Base-by-base conservation (phyloP, 495 filamentous ascomycete species). In the Podospora pseudopauciseta region DNA sequence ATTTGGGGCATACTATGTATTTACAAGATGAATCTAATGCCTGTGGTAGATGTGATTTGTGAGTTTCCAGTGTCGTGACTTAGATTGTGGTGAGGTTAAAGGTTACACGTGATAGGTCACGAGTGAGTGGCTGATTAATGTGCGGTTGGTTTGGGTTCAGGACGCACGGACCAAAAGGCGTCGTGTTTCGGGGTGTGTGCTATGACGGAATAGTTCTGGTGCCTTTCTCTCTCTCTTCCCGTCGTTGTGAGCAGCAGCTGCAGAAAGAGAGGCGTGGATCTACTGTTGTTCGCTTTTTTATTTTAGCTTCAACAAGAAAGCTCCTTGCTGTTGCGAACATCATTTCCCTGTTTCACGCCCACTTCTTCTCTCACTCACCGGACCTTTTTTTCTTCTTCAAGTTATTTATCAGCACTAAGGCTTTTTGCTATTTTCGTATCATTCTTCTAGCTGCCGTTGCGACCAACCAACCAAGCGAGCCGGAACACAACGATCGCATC, bases 151-250 rank as follows among this genome's bases (percentile, higher is more conserved):
- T 56, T 49, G 15, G 44, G 18, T 11, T 23, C 1, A 23, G 1
- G 49, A 30, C 16, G 58, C 65, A 67, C 65, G 30, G 59, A 20
- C 64, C 15, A 67, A 23, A 23, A 23, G 23, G 39, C 39, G 23
- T 63, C 65, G 61, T 27, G 30, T 63, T 34, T 16, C 20, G 23
- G 23, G 23, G 23, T 23, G 16, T 54, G n/a, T 4, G 64, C 13
- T 56, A 57, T 56, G 64, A 57, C 26, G 20, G 27, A 67, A 67
- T 60, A 30, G 44, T 54, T 63, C 39, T 49, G 39, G 39, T 49
- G 39, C 39, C 39, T 49, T 13, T 49, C 23, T 23, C 20, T 20
- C 20, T 23, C 23, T 23, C 1, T 23, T 23, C 23, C 23, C 23
- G 23, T 49, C 39, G 39, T 49, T 28, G 26, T 66, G 65, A 39